Evolutionary conservation across 1,284 basidiomycete species (phyloP), one percentile per base, ranked within the genome.

Genomic region (Moniliophthora roreri): DNA sequence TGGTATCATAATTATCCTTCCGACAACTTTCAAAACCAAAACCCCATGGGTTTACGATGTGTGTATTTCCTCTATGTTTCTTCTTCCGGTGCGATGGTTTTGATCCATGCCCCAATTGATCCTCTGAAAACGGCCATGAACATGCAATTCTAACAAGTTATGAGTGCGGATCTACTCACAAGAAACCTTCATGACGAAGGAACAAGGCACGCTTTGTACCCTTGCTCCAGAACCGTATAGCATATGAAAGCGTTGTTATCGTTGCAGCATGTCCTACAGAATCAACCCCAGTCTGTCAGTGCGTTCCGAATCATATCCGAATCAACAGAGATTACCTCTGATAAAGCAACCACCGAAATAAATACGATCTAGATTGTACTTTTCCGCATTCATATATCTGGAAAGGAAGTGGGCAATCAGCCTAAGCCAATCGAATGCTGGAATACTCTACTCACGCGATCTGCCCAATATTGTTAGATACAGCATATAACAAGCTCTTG

Each of bases 261-360:
- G 97, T 99, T 32, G 96, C 93, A 45, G 95, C 90, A 68, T 99
- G 97, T 20, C 95, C 93, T 95, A 20, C 37, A 58, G 45, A 38
- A 10, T 26, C 15, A 23, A 11, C 1, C 23, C 3, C 23, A n/a
- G 38, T 28, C 51, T 35, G 21, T 37, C 16, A 34, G 28, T 3
- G 38, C 37, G n/a, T 38, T 24, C 37, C 8, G 5, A 15, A n/a
- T 35, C 28, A 37, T 28, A 26, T 15, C 20, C 38, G 16, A 4
- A 28, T 13, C 42, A 47, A 28, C 37, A 23, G 20, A n/a, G 28
- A 13, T 45, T 65, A 93, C 95, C 96, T 77, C 97, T 85, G 70
- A 99, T 99, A 73, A 99, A 99, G 73, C 93, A 98, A 2, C 97
- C 97, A 13, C 96, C 95, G 79, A 99, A 99, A 76, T 98, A 99